Evolutionary conservation across 1,284 basidiomycete genomes (phyloP).

Genomic region (Ceratobasidium sp.): DNA sequence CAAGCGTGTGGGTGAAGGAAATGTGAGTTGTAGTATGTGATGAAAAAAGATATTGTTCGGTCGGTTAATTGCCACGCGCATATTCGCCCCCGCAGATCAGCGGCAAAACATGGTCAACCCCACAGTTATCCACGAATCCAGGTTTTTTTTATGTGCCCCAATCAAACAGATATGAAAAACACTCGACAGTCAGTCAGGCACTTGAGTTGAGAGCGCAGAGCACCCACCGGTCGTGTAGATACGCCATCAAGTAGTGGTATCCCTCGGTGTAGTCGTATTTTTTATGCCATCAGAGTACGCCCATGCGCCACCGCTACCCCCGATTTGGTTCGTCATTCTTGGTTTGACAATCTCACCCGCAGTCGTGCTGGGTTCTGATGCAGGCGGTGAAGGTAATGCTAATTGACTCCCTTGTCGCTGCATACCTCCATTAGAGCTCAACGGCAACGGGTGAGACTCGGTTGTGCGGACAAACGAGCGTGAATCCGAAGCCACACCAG

Average conservation of each 20-base stretch:
- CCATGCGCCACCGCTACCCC: background rate
- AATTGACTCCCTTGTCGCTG: conserved; percentile 34
- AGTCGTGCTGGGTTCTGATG: conserved; percentile 48
- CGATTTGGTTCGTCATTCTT: background rate
- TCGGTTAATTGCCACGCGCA: background rate
- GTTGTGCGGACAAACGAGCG: conserved; percentile 33
- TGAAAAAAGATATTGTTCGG: background rate
- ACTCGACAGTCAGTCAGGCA: background rate
- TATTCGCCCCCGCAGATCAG: conserved; percentile 10
- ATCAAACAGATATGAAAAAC: background rate
- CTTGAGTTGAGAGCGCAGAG: background rate
- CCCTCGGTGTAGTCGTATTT: conserved; percentile 93
- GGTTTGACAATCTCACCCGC: conserved; percentile 27
- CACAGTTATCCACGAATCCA: background rate
- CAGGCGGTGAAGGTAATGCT: conserved; percentile 55
- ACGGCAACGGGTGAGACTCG: conserved; percentile 11
- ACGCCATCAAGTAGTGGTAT: conserved; percentile 94
- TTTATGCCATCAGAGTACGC: conserved; percentile 78
- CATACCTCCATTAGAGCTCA: conserved; percentile 6
- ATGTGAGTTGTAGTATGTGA: background rate
- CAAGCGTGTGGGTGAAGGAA: background rate
- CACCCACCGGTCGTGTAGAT: conserved; percentile 77
- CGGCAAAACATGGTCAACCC: background rate
- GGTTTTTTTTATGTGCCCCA: conserved; percentile 9
- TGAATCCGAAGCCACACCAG: background rate